Evolutionary conservation across 2,329 filamentous ascomycete species (phyloP).

Genomic region (Diplodia sapinea): DNA sequence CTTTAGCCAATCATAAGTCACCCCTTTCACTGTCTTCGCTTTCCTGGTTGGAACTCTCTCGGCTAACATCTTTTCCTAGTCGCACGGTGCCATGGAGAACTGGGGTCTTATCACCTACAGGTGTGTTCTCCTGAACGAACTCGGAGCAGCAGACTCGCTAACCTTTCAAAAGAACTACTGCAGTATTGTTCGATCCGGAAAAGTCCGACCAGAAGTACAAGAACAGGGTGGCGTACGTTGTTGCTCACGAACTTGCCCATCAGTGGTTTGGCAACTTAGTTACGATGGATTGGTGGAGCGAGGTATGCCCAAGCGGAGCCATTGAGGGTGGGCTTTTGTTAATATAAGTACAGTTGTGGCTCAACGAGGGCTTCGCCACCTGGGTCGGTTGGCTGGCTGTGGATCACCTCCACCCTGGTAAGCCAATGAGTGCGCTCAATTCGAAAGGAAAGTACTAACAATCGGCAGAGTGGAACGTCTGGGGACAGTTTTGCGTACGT

Average conservation of each 20-base stretch:
- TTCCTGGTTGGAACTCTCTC: neutral
- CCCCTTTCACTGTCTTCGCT: conserved; percentile 28
- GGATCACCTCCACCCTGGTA: conserved; percentile 83
- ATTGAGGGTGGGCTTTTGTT: neutral
- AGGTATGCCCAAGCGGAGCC: conserved; percentile 49
- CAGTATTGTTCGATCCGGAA: conserved; percentile 93
- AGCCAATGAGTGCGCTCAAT: conserved; percentile 30
- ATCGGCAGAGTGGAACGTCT: conserved; percentile 84
- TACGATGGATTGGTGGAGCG: conserved; percentile 97
- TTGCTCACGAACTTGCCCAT: conserved; percentile 96
- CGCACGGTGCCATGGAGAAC: conserved; percentile 86
- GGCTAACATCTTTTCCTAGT: conserved; percentile 56
- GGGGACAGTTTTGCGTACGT: conserved; percentile 90
- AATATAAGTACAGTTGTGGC: conserved; percentile 66
- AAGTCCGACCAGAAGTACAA: conserved; percentile 89
- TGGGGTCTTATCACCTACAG: conserved; percentile 97
- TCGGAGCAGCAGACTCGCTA: conserved; percentile 13
- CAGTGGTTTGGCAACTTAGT: conserved; percentile 97
- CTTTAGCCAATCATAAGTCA: conserved; percentile 52
- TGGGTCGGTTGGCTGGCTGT: conserved; percentile 97
- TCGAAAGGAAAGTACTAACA: conserved; percentile 17
- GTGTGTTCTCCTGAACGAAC: conserved; percentile 34
- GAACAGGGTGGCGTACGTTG: conserved; percentile 93
- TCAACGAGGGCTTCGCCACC: conserved; percentile 96
- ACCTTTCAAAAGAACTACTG: conserved; percentile 67